Evolutionary conservation across 441 rosid genomes (phyloP).

Genomic region (Brassica balearica): DNA sequence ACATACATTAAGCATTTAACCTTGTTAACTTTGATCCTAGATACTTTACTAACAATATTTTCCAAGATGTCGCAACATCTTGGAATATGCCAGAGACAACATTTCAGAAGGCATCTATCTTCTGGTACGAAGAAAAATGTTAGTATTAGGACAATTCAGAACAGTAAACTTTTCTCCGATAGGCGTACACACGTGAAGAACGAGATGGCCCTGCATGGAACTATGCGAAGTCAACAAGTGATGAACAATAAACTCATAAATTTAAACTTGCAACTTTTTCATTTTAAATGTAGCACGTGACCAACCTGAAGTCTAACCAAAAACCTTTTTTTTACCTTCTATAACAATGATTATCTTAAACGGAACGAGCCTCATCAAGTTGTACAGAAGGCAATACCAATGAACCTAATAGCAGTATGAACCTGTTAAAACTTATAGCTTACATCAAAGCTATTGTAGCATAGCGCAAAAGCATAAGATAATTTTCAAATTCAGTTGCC

Average conservation of each 20-base stretch:
- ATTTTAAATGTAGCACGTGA: slow-evolving; percentile 49
- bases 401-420: slow-evolving; percentile 77
- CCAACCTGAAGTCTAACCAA: slow-evolving; percentile 57
- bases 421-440: slow-evolving; percentile 55
- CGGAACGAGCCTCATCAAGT: slow-evolving; percentile 76
- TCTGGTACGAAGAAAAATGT: slow-evolving; percentile 37
- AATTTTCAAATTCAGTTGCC: slow-evolving; percentile 27
- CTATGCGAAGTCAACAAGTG: slow-evolving; percentile 70
- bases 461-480: slow-evolving; percentile 39
- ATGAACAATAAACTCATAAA: slow-evolving; percentile 48
- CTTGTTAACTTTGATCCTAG: too few relatives aligned
- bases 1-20: too few relatives aligned
- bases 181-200: slow-evolving; percentile 63
- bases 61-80: slow-evolving; percentile 15
- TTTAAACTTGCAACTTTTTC: slow-evolving; percentile 48
- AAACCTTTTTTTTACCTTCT: slow-evolving; percentile 62
- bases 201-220: slow-evolving; percentile 82
- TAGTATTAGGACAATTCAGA: slow-evolving; percentile 48
- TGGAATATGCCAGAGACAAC: slow-evolving; percentile 30
- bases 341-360: slow-evolving; percentile 70
- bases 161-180: slow-evolving; percentile 59
- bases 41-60: too few relatives aligned
- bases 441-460: slow-evolving; percentile 48
- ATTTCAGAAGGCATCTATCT: slow-evolving; percentile 39
- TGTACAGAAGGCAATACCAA: slow-evolving; percentile 75